A percentile compares a stretch with the other conserved stretches of the same genome.
Conservation (phyloP, 768 basidiomycete species). For the Cyclocybe cylindracea region DNA sequence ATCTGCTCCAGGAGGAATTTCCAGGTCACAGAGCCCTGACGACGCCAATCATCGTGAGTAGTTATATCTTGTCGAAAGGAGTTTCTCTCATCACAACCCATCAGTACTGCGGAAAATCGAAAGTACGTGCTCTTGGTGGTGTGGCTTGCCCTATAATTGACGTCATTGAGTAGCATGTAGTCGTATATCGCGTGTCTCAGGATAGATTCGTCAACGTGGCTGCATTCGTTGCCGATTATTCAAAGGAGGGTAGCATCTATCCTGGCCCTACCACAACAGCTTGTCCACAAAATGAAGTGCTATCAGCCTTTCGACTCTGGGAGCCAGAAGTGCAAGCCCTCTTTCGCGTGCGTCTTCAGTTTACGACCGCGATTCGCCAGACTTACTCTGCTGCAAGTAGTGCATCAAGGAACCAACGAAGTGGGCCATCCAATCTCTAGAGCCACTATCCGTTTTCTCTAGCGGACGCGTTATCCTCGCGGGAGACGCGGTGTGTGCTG, state of each 20-base stretch:
- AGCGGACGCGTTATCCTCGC: constrained; percentile 41
- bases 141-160: not conserved
- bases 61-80: not conserved
- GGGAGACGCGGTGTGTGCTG: constrained; percentile 45
- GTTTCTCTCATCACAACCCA: not conserved
- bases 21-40: constrained; percentile 30
- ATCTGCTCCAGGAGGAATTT: constrained; percentile 22
- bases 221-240: constrained; percentile 29
- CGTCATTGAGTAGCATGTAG: constrained; percentile 39
- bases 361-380: not conserved
- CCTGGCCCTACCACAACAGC: constrained; percentile 16
- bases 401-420: constrained; percentile 34
- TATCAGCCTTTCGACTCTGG: constrained; percentile 39
- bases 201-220: constrained; percentile 52
- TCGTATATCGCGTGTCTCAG: constrained; percentile 52
- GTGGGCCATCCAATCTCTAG: constrained; percentile 47
- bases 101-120: constrained; percentile 32
- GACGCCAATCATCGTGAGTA: constrained; percentile 25
- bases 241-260: constrained; percentile 35
- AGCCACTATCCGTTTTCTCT: constrained; percentile 40
- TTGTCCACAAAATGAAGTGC: constrained; percentile 35
- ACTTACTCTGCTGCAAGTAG: constrained; percentile 16
- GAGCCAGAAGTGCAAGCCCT: constrained; percentile 47
- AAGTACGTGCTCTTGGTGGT: constrained; percentile 16
- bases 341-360: constrained; percentile 34